Conservation (phyloP, 257 asterid species). For the Solanum stenotomum region DNA sequence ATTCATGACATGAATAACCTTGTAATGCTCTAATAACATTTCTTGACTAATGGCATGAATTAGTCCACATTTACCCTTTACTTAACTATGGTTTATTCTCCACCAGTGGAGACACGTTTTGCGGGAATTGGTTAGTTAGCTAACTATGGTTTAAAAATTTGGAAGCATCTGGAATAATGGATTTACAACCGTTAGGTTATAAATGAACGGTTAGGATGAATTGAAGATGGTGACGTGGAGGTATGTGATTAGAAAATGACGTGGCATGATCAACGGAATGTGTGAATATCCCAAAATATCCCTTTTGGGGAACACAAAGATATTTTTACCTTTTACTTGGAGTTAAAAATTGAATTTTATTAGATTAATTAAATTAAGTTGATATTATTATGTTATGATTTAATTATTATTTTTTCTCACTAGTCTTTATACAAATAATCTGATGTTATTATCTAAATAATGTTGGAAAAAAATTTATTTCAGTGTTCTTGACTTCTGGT, state of each 20-base stretch:
- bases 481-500: too few species aligned
- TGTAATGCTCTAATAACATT: neutral
- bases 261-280: conserved; percentile 16
- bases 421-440: too few species aligned
- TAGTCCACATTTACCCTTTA: neutral
- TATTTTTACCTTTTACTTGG: neutral
- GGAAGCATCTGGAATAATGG: conserved; percentile 42
- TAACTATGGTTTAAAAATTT: neutral
- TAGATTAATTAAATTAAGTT: too few species aligned
- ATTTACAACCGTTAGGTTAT: conserved; percentile 28
- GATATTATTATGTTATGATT: too few species aligned
- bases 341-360: too few species aligned
- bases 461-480: too few species aligned
- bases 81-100: neutral
- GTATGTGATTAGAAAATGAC: conserved; percentile 35
- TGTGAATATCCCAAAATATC: neutral
- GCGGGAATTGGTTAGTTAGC: neutral
- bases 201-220: neutral
- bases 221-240: conserved; percentile 29
- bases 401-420: too few species aligned
- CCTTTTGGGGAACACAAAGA: neutral
- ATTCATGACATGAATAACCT: neutral
- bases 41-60: neutral
- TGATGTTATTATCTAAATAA: too few species aligned
- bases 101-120: neutral